These are phyloP conservation scores for Coniferiporia sulphurascens DNA, from an alignment of 1,284 basidiomycete genomes.

Conservation along the genomic window DNA sequence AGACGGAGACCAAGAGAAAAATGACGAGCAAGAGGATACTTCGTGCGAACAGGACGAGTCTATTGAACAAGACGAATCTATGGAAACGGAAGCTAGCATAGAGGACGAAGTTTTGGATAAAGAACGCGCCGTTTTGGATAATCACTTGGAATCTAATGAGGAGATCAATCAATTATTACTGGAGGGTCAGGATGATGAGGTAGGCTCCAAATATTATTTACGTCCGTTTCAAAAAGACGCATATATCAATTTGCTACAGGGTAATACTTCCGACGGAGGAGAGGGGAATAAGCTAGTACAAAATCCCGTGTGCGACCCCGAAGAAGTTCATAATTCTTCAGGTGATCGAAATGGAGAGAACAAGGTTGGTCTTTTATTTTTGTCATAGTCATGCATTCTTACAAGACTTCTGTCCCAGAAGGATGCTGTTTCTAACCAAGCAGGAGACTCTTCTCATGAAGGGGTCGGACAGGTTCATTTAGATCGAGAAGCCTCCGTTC, in stretches of 20 bases:
- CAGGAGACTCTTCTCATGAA: not conserved
- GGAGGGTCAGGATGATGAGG: not conserved
- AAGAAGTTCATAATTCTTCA: too few species aligned
- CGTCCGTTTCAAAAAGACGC: not conserved
- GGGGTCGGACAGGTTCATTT: not conserved
- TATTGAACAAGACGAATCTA: not conserved
- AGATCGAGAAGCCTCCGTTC: not conserved
- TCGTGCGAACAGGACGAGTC: not conserved
- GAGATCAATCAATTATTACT: not conserved
- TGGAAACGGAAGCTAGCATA: not conserved
- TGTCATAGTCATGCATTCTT: too few species aligned
- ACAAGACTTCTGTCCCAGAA: too few species aligned
- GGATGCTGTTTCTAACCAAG: not conserved
- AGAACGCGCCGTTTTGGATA: not conserved
- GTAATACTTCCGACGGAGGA: not conserved
- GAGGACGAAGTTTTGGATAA: constrained; percentile 1
- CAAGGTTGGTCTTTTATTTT: too few species aligned
- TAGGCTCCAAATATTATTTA: not conserved
- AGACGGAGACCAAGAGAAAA: not conserved
- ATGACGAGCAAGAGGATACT: not conserved
- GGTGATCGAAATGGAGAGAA: too few species aligned
- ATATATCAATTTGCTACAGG: not conserved
- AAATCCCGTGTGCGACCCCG: too few species aligned
- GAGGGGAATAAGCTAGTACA: not conserved
- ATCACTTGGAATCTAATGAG: not conserved